phyloP scores from a whole-genome alignment of 139 green algal genomes.

The Chlorella ohadii region DNA sequence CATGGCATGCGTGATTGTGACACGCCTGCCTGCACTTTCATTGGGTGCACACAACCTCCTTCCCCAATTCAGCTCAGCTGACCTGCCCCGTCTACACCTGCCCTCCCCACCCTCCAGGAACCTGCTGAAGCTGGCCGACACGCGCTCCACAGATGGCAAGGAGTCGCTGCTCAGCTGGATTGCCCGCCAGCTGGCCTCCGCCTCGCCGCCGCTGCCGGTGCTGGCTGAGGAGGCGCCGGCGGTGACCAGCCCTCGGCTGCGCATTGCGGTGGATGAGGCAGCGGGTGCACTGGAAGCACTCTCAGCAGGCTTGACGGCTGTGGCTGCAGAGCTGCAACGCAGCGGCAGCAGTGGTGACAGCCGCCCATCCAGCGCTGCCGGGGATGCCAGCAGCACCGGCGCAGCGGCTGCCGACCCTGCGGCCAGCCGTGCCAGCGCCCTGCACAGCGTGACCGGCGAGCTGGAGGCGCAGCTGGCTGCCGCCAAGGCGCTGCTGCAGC shows the following conservation, averaged over 20 bases:
- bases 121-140: slow-evolving; percentile 43
- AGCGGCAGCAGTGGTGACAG: not conserved
- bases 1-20: too few relatives aligned
- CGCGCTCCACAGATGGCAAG: slow-evolving; percentile 46
- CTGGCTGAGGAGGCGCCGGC: slow-evolving; percentile 33
- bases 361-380: not conserved
- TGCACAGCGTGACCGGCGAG: not conserved
- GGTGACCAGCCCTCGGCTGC: slow-evolving; percentile 24
- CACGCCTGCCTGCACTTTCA: too few relatives aligned
- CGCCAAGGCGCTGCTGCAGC: slow-evolving; percentile 13
- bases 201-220: slow-evolving; percentile 12
- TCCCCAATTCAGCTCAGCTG: too few relatives aligned
- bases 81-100: too few relatives aligned
- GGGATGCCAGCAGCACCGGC: not conserved
- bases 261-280: slow-evolving; percentile 34
- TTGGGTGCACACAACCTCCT: too few relatives aligned
- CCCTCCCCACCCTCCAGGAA: not conserved
- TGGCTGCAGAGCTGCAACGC: slow-evolving; percentile 20
- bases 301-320: slow-evolving; percentile 8
- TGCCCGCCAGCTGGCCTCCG: slow-evolving; percentile 27
- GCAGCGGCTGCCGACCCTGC: too few relatives aligned
- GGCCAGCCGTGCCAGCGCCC: not conserved
- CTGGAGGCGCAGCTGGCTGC: slow-evolving; percentile 28
- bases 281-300: slow-evolving; percentile 38
- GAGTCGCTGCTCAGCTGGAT: slow-evolving; percentile 49